Conservation (phyloP, 306 rosid species). For the Castanea crenata region DNA sequence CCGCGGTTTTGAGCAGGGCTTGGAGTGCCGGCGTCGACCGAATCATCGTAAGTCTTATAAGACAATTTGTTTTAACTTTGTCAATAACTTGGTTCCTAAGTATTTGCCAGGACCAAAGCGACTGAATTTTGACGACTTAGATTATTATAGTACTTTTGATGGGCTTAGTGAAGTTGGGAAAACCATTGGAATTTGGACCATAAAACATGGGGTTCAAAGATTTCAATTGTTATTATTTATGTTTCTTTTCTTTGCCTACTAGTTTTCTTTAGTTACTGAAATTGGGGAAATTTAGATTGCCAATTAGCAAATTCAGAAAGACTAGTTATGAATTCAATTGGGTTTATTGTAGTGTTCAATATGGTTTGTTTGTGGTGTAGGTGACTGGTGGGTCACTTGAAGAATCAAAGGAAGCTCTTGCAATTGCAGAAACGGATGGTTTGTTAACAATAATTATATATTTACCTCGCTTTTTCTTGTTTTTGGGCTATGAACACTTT, state of each 20-base stretch:
- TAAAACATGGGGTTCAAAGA: neutral
- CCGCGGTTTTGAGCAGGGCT: slow-evolving; percentile 77
- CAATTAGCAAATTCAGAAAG: neutral
- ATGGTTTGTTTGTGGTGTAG: slow-evolving; percentile 42
- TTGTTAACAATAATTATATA: neutral
- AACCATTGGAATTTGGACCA: neutral
- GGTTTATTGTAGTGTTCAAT: neutral
- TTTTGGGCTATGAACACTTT: slow-evolving; percentile 1
- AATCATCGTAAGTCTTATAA: slow-evolving; percentile 53
- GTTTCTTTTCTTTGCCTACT: neutral
- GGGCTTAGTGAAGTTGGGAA: neutral
- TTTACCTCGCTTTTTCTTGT: neutral
- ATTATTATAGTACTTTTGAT: neutral
- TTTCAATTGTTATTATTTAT: neutral
- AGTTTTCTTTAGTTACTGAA: neutral
- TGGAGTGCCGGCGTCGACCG: slow-evolving; percentile 92
- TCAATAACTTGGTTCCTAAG: neutral
- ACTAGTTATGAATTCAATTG: neutral
- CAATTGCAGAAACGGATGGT: slow-evolving; percentile 93
- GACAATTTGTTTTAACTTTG: neutral
- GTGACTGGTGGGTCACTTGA: slow-evolving; percentile 96
- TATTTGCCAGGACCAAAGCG: neutral
- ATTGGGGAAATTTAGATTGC: neutral
- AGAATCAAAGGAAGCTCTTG: slow-evolving; percentile 89
- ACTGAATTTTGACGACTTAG: neutral